Percentiles rank a stretch among this genome's conserved stretches.
These are phyloP conservation scores for Penicillium brevicompactum DNA, from an alignment of 2,329 filamentous ascomycete genomes.

Conservation along the genomic window DNA sequence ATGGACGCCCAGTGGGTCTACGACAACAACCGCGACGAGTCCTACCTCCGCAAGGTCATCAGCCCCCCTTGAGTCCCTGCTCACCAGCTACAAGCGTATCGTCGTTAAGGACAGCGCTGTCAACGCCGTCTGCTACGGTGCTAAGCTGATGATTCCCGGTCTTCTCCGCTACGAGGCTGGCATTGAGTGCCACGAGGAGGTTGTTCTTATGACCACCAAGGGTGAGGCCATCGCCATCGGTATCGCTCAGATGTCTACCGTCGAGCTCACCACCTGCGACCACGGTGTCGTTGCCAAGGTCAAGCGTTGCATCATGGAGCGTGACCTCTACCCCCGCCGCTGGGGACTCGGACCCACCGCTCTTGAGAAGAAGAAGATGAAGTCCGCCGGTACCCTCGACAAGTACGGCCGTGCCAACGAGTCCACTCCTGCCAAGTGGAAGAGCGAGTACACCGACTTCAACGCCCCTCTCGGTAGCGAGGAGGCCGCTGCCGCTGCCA, in stretches of 20 bases:
- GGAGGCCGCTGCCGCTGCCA: constrained; percentile 48
- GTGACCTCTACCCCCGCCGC: constrained; percentile 92
- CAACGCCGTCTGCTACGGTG: constrained; percentile 97
- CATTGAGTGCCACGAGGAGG: constrained; percentile 93
- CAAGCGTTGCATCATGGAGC: constrained; percentile 99
- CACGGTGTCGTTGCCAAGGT: constrained; percentile 98
- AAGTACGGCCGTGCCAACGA: constrained; percentile 95
- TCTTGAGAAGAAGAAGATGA: constrained; percentile 99
- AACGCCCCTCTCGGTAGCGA: constrained; percentile 54
- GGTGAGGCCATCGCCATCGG: constrained; percentile 96
- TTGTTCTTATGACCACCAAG: constrained; percentile 98
- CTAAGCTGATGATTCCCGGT: constrained; percentile 98
- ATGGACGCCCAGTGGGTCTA: constrained; percentile 94
- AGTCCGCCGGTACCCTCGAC: constrained; percentile 95
- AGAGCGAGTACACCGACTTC: constrained; percentile 88
- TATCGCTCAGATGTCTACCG: constrained; percentile 96
- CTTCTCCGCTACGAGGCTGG: constrained; percentile 86
- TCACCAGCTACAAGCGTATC: constrained; percentile 92
- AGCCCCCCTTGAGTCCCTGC: constrained; percentile 88
- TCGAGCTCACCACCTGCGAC: constrained; percentile 94
- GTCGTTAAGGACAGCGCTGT: constrained; percentile 97
- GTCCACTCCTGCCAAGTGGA: constrained; percentile 91
- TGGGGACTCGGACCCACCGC: constrained; percentile 96
- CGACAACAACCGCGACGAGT: constrained; percentile 94
- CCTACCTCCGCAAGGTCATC: constrained; percentile 88